Evolutionary conservation across 2,329 filamentous ascomycete species (phyloP), one percentile per base, ranked within the genome.

Genomic region (Xylariaceae sp.): DNA sequence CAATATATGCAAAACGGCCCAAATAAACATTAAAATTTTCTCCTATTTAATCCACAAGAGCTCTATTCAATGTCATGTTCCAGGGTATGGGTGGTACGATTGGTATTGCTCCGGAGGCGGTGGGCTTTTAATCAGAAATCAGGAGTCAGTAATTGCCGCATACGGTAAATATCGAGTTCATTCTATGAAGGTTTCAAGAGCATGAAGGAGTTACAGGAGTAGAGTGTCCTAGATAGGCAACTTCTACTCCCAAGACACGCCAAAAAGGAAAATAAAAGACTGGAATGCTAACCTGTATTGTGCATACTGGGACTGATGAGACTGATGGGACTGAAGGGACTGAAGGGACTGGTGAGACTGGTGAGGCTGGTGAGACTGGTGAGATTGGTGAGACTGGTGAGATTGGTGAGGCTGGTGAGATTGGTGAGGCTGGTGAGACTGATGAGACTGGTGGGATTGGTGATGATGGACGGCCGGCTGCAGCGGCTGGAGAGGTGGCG

Each of bases 81-180:
- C 68, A 0, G 68, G 66, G 31, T 69, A 67, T 19, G 68, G 67
- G 2, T 58, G 65, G 39, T 69, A 71, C 1, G 64, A 63, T 19
- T 67, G 61, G 37, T 68, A 71, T 14, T 70, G 69, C n/a, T 61
- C 48, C 3, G 68, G 66, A 2, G 65, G 65, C n/a, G 66, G 65
- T 8, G 69, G 67, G 17, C 63, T n/a, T n/a, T n/a, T n/a, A n/a
- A n/a, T n/a, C n/a, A n/a, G n/a, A n/a, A n/a, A n/a, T n/a, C n/a
- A n/a, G n/a, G n/a, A n/a, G n/a, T n/a, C n/a, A n/a, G n/a, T n/a
- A n/a, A n/a, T n/a, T n/a, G n/a, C n/a, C n/a, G n/a, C n/a, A n/a
- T n/a, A n/a, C n/a, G n/a, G n/a, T n/a, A n/a, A n/a, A n/a, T n/a
- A n/a, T n/a, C n/a, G n/a, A n/a, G n/a, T n/a, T n/a, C n/a, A n/a